phyloP scores from a whole-genome alignment of 257 asterid species.

The Forsythia viridissima region DNA sequence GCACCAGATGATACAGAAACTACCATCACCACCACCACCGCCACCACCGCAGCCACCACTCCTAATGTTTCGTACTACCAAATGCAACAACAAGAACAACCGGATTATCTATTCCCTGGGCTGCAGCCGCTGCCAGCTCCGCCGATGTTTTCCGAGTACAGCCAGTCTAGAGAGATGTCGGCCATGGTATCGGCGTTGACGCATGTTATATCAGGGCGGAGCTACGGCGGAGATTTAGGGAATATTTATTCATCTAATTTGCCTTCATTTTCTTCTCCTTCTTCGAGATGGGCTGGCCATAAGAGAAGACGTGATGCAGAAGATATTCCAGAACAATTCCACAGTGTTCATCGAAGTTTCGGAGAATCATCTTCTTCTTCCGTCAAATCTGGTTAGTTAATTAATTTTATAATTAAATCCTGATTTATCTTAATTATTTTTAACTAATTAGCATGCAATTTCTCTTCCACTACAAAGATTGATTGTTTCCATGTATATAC shows the following conservation, averaged over 20 bases:
- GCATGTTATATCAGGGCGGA: constrained; percentile 13
- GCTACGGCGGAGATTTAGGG: neutral
- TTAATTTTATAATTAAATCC: neutral
- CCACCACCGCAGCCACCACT: neutral
- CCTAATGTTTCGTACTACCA: neutral
- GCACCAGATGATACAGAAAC: constrained; percentile 1
- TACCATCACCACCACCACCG: neutral
- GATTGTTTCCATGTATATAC: neutral
- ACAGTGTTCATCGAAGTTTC: neutral
- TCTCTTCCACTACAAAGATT: no score
- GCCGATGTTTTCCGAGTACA: neutral
- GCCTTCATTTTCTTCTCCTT: neutral
- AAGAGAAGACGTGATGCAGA: constrained; percentile 17
- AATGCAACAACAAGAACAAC: constrained; percentile 4
- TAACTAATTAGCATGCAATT: no score
- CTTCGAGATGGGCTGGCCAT: neutral
- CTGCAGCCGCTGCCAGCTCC: neutral
- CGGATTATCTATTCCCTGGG: neutral
- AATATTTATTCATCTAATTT: neutral
- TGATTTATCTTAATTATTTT: neutral
- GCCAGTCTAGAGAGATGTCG: neutral
- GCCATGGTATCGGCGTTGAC: constrained; percentile 16
- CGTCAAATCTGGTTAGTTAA: neutral
- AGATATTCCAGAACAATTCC: constrained; percentile 11
- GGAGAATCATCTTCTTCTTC: constrained; percentile 5